Conservation (phyloP, 768 basidiomycete genomes). For the Grammothele lineata region DNA sequence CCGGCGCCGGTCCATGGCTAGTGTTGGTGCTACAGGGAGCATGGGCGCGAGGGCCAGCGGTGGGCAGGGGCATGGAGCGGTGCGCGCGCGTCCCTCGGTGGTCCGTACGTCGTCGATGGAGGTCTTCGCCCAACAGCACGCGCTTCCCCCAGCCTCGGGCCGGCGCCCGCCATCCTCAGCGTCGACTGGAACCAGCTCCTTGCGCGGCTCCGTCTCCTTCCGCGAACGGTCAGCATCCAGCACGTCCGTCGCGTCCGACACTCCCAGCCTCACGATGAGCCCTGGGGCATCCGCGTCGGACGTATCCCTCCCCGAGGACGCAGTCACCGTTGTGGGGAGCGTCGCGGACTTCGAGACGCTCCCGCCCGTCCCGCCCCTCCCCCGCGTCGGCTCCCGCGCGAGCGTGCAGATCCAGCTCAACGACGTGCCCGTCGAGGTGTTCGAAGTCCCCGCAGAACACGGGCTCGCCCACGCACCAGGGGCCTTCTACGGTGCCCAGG, state of each 20-base stretch:
- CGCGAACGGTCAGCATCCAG: not conserved
- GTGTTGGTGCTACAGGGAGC: not conserved
- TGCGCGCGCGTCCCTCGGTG: not conserved
- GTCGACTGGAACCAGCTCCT: too few relatives aligned
- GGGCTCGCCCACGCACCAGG: not conserved
- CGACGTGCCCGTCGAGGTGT: conserved; percentile 19
- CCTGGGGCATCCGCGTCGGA: conserved; percentile 11
- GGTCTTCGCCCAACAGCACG: not conserved
- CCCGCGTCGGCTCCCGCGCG: not conserved
- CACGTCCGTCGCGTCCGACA: conserved; percentile 5
- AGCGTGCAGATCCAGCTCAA: conserved; percentile 13
- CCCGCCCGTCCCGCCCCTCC: not conserved
- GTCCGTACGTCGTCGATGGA: not conserved
- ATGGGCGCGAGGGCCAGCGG: not conserved
- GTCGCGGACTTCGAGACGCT: conserved; percentile 13
- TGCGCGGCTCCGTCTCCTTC: conserved; percentile 1
- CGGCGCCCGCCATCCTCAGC: conserved; percentile 5
- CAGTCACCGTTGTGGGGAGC: conserved; percentile 2
- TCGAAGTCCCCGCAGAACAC: conserved; percentile 3
- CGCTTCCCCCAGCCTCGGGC: not conserved
- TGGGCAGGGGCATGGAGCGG: conserved; percentile 1
- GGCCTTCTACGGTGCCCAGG: too few relatives aligned
- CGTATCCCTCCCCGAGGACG: conserved; percentile 5
- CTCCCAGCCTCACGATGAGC: conserved; percentile 16
- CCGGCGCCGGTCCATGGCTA: conserved; percentile 12